Percentiles rank a stretch among this genome's conserved stretches.
Evolutionary conservation across 495 filamentous ascomycete genomes (phyloP).

Genomic region (Penicillium dipodomyicola): DNA sequence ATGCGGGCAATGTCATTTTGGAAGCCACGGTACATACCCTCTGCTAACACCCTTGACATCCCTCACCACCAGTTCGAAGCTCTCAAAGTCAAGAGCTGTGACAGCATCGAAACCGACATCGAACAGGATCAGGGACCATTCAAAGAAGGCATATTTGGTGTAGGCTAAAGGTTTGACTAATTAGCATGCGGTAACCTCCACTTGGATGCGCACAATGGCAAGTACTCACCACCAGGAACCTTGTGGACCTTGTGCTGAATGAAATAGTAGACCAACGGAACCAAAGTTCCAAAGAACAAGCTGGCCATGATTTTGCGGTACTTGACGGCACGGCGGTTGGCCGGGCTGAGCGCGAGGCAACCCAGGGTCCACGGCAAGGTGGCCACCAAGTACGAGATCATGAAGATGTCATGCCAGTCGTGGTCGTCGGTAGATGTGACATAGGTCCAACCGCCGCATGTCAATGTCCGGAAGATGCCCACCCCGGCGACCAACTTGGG

Average conservation of each 20-base stretch:
- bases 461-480: slow-evolving; percentile 84
- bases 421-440: slow-evolving; percentile 98
- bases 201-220: background rate
- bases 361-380: slow-evolving; percentile 95
- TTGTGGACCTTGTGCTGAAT: slow-evolving; percentile 98
- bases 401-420: slow-evolving; percentile 98
- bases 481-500: slow-evolving; percentile 79
- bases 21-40: slow-evolving; percentile 99
- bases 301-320: slow-evolving; percentile 83
- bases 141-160: slow-evolving; percentile 97
- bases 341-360: slow-evolving; percentile 84
- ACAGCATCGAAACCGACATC: slow-evolving; percentile 97
- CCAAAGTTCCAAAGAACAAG: slow-evolving; percentile 85
- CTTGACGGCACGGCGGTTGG: slow-evolving; percentile 78
- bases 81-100: slow-evolving; percentile 90
- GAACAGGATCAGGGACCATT: slow-evolving; percentile 92
- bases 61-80: slow-evolving; percentile 82
- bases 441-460: slow-evolving; percentile 98
- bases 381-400: slow-evolving; percentile 95
- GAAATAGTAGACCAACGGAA: slow-evolving; percentile 93
- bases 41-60: slow-evolving; percentile 89
- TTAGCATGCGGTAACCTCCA: background rate
- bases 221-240: slow-evolving; percentile 81
- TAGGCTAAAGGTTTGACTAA: slow-evolving; percentile 61
- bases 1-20: slow-evolving; percentile 62